Conservation (phyloP, 768 basidiomycete genomes). For the Lactarius deliciosus region DNA sequence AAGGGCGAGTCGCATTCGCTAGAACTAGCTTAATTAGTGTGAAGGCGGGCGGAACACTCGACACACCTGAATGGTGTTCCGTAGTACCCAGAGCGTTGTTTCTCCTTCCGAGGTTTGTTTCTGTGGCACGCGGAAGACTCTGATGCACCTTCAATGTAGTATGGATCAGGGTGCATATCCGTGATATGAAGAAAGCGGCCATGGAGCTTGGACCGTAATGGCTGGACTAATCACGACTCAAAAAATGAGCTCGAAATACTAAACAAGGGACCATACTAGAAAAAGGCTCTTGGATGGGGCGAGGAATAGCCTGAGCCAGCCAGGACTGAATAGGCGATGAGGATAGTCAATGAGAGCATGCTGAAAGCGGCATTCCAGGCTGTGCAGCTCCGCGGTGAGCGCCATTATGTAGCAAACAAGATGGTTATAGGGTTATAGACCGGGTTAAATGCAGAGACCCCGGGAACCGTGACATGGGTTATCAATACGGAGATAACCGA, state of each 20-base stretch:
- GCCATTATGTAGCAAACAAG: conserved; percentile 3
- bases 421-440: conserved; percentile 7
- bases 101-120: conserved; percentile 53
- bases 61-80: conserved; percentile 69
- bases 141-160: conserved; percentile 54
- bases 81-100: conserved; percentile 54
- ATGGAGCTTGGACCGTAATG: conserved; percentile 47
- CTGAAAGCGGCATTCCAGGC: conserved; percentile 5
- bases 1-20: conserved; percentile 85
- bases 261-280: conserved; percentile 4
- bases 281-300: conserved; percentile 22
- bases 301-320: conserved; percentile 5
- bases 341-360: conserved; percentile 18
- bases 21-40: conserved; percentile 12
- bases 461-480: neutral
- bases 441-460: conserved; percentile 4
- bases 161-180: conserved; percentile 80
- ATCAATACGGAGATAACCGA: conserved; percentile 6
- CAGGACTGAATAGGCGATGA: conserved; percentile 11
- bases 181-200: conserved; percentile 82
- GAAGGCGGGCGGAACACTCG: neutral
- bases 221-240: conserved; percentile 11
- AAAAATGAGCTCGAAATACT: neutral
- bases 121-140: conserved; percentile 69
- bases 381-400: neutral